phyloP scores from a whole-genome alignment of 176 grass and related monocot genomes.

The Lolium multiflorum region DNA sequence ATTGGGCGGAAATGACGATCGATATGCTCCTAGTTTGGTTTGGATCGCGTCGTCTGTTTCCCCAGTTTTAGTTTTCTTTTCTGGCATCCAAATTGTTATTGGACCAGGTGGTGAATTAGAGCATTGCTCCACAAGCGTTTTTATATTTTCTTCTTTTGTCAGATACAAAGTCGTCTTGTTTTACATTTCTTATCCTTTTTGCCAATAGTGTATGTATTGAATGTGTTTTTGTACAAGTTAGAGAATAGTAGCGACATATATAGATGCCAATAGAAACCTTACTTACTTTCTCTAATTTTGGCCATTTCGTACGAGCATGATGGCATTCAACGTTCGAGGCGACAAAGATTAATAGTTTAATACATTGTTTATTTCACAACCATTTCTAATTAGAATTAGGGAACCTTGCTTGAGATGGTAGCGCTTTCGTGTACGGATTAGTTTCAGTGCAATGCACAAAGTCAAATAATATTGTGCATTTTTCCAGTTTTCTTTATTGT shows the following conservation, averaged over 20 bases:
- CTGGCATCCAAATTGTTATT: not conserved
- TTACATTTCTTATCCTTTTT: too few relatives aligned
- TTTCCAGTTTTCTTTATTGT: not conserved
- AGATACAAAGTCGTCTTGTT: too few relatives aligned
- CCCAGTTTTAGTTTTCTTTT: not conserved
- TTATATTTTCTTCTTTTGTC: not conserved
- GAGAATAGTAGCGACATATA: not conserved
- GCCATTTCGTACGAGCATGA: not conserved
- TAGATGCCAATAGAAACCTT: not conserved
- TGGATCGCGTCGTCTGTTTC: not conserved
- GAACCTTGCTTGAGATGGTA: not conserved
- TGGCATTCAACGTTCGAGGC: not conserved
- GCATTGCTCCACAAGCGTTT: not conserved
- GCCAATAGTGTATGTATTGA: not conserved
- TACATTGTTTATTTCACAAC: not conserved
- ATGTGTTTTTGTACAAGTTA: not conserved
- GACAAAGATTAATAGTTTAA: not conserved
- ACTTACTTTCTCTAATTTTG: not conserved
- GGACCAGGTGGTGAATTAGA: not conserved
- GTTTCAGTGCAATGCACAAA: not conserved
- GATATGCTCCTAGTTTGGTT: not conserved
- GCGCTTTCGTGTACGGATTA: not conserved
- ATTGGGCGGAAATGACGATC: not conserved
- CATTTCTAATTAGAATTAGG: not conserved
- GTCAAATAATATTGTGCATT: not conserved